Conservation (phyloP, 2,329 filamentous ascomycete species). For the Xylariaceae sp. region DNA sequence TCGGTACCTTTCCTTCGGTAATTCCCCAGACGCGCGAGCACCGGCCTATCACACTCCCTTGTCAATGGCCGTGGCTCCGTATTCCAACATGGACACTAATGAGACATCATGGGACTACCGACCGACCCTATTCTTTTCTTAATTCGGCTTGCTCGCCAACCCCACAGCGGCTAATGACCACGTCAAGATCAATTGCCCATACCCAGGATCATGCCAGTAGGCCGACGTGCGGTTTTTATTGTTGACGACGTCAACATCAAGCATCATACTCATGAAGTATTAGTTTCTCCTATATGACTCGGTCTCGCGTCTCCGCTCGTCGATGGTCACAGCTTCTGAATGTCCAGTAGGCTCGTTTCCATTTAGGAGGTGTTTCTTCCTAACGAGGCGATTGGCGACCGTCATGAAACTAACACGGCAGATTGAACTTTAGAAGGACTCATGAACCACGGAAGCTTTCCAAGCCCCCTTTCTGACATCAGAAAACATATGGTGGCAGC, state of each 20-base stretch:
- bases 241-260: not conserved
- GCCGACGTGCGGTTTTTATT: not conserved
- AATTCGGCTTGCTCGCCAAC: conserved; percentile 1
- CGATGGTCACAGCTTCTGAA: not conserved
- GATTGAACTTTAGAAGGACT: not conserved
- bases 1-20: not conserved
- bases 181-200: not conserved
- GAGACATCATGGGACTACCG: not conserved
- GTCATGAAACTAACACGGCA: not conserved
- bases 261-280: not conserved
- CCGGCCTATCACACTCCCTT: not conserved
- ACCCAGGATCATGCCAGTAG: not conserved
- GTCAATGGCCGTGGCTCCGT: not conserved
- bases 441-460: not conserved
- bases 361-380: not conserved
- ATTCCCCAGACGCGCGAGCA: not conserved
- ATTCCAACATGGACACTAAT: not conserved
- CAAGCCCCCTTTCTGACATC: not conserved
- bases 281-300: not conserved
- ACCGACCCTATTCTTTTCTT: not conserved
- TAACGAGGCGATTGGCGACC: not conserved
- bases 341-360: not conserved
- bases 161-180: not conserved
- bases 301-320: not conserved
- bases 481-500: too few species aligned